phyloP scores from a whole-genome alignment of 2,329 filamentous ascomycete species.

The Tolypocladium inflatum region DNA sequence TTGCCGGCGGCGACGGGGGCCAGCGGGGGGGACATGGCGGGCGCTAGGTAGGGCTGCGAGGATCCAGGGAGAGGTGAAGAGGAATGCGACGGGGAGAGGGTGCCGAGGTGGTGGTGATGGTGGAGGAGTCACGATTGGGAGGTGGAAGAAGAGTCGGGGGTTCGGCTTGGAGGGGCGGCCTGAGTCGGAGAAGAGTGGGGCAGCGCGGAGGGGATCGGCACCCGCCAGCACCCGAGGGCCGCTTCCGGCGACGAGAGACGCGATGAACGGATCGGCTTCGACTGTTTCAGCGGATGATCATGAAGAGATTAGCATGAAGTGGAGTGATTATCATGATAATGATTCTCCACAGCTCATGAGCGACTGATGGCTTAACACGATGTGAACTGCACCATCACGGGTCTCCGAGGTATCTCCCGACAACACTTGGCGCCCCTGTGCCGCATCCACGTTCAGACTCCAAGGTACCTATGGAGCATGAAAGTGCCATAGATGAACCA shows the following conservation, averaged over 20 bases:
- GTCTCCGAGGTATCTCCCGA: not conserved
- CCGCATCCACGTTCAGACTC: no score
- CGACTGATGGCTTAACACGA: not conserved
- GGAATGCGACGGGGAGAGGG: not conserved
- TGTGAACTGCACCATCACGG: not conserved
- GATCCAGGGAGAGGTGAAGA: no score
- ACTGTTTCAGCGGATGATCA: not conserved
- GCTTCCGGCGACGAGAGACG: not conserved
- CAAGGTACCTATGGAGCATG: no score
- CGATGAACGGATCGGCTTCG: not conserved
- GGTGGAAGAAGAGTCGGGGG: not conserved
- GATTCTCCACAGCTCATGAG: not conserved
- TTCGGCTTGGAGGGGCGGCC: not conserved
- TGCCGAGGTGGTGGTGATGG: not conserved
- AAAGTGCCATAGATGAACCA: no score
- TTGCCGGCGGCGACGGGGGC: conserved; percentile 19
- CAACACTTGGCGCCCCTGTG: no score
- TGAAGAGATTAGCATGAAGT: no score
- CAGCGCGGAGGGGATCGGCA: not conserved
- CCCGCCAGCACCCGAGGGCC: not conserved
- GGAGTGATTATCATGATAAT: not conserved
- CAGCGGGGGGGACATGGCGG: not conserved
- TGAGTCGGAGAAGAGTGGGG: not conserved
- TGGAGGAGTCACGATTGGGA: not conserved
- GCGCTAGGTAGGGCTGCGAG: not conserved